Conservation (phyloP, 2,329 filamentous ascomycete genomes). For the Ascocoryne sarcoides region DNA sequence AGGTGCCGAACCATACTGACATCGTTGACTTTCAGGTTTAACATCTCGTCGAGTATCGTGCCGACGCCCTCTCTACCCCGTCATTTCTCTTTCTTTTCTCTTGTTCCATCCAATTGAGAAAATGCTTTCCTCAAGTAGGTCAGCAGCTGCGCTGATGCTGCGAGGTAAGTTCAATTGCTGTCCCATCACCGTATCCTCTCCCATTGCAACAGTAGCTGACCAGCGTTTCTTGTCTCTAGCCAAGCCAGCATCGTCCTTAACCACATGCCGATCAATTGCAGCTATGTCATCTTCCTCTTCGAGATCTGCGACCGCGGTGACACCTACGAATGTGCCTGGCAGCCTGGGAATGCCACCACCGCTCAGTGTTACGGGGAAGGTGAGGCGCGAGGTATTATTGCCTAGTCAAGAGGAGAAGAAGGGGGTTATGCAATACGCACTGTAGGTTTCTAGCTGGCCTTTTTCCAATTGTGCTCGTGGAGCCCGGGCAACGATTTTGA, state of each 20-base stretch:
- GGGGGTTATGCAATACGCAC: slow-evolving; percentile 73
- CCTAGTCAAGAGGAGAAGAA: slow-evolving; percentile 73
- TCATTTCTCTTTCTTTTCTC: slow-evolving; percentile 15
- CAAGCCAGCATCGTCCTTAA: slow-evolving; percentile 54
- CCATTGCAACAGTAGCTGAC: slow-evolving; percentile 20
- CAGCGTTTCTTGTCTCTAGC: slow-evolving; percentile 37
- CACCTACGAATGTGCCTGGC: slow-evolving; percentile 44
- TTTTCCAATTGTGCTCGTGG: no score
- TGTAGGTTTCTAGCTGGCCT: slow-evolving; percentile 48
- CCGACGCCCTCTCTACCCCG: slow-evolving; percentile 9
- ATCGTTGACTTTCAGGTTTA: no score
- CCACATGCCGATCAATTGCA: slow-evolving; percentile 54
- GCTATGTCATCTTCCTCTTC: slow-evolving; percentile 58
- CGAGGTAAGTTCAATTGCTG: slow-evolving; percentile 29
- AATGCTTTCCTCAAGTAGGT: slow-evolving; percentile 36
- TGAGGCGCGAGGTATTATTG: slow-evolving; percentile 64
- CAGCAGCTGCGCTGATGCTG: slow-evolving; percentile 34
- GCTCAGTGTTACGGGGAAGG: slow-evolving; percentile 38
- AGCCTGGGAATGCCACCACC: slow-evolving; percentile 43
- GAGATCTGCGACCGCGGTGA: slow-evolving; percentile 50
- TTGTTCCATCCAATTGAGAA: slow-evolving; percentile 20
- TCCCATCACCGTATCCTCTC: neutral
- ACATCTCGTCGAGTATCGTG: no score
- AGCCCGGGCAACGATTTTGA: no score
- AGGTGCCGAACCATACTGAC: neutral